These are phyloP conservation scores for Pisolithus marmoratus DNA, from an alignment of 768 basidiomycete species.

Conservation along the genomic window DNA sequence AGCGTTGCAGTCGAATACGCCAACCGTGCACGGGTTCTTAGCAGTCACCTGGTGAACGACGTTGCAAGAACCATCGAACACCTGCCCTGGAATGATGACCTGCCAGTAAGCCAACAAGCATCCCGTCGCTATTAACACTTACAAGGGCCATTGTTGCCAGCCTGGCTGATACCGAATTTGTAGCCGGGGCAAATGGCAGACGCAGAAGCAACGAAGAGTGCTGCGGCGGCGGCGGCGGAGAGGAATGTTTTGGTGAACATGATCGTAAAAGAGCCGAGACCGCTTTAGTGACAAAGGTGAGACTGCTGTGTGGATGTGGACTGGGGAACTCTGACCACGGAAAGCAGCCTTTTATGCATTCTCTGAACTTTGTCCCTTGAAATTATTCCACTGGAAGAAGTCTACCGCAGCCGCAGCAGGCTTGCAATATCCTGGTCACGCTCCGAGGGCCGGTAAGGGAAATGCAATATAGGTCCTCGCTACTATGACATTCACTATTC, in stretches of 20 bases:
- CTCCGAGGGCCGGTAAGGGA: too few species aligned
- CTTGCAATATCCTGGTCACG: too few species aligned
- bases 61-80: constrained; percentile 26
- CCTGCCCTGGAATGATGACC: constrained; percentile 17
- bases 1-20: constrained; percentile 27
- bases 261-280: too few species aligned
- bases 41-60: constrained; percentile 24
- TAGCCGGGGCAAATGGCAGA: constrained; percentile 25
- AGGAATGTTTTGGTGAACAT: background rate
- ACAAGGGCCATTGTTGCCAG: constrained; percentile 22
- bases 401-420: too few species aligned
- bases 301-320: too few species aligned
- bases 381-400: too few species aligned
- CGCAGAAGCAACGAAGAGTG: constrained; percentile 5
- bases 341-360: too few species aligned
- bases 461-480: too few species aligned
- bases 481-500: too few species aligned
- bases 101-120: background rate
- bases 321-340: too few species aligned
- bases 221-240: background rate
- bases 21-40: constrained; percentile 25
- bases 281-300: too few species aligned
- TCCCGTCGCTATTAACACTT: constrained; percentile 10
- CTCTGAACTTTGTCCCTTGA: too few species aligned
- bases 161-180: constrained; percentile 20